Base-by-base conservation (phyloP, 805 yeast genomes). In the Yamadazyma phyllophila region DNA sequence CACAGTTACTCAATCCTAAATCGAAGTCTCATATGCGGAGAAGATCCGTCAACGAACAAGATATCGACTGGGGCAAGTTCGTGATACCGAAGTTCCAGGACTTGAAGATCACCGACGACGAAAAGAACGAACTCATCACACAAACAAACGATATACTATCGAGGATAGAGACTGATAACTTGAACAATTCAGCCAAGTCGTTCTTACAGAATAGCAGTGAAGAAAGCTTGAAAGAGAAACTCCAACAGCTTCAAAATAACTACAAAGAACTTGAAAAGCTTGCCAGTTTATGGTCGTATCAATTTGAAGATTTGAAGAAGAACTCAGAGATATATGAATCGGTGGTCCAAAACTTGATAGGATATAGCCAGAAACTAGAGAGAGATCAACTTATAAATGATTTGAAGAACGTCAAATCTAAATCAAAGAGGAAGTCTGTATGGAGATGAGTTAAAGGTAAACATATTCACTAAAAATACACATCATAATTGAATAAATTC, bases 321-420 rank as follows among this genome's bases (percentile, higher is more conserved):
- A 95, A 90, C 61, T 85, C 87, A 56, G 78, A 77, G 29, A 80
- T 91, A 12, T 90, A 84, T 59, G 96, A 92, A 55, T 76, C 84
- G 2, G 96, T 94, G 53, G 90, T 94, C 35, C 96, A 89, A 59
- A 90, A 88, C 56, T 68, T 91, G 54, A 87, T 91, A 12, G 97
- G 96, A 7, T 90, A 91, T 60, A 86, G 96, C 6, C 97, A 94
- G 62, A 80, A 88, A 55, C 56, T 85, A 41, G 77, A 86, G 54
- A 72, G 92, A 41, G 69, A 71, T 35, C 74, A 70, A 49, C 57
- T 71, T 20, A 49, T 67, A 39, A 71, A 57, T 44, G 60, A 61
- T 44, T 58, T 70, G 52, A 60, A 61, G 35, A 56, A 59, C 44
- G 49, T 65, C 5, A 66, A 63, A 44, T 43, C 46, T 9, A 36